Conservation (phyloP, 1,284 basidiomycete genomes). For the Moesziomyces globuligerus region DNA sequence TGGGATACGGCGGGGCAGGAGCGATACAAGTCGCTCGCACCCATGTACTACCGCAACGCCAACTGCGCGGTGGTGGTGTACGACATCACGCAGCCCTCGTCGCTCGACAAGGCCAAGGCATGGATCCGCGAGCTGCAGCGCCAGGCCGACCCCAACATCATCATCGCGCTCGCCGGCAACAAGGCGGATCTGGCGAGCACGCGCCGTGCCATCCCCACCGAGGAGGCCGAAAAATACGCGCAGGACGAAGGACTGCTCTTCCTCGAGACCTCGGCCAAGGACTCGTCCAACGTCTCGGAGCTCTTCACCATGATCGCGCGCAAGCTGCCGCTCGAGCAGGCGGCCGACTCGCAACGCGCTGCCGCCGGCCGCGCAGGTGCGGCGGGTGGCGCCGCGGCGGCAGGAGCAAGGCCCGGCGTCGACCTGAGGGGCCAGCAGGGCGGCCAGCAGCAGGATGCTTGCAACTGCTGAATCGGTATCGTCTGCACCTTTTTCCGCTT, state of each 20-base stretch:
- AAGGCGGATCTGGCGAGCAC: constrained; percentile 83
- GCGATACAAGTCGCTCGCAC: constrained; percentile 73
- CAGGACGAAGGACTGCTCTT: constrained; percentile 95
- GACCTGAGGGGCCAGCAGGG: constrained; percentile 47
- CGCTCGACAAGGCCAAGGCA: constrained; percentile 92
- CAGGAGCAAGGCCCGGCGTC: constrained; percentile 44
- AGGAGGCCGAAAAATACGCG: constrained; percentile 84
- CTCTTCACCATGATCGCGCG: constrained; percentile 69
- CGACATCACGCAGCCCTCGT: constrained; percentile 67
- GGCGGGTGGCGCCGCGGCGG: constrained; percentile 12
- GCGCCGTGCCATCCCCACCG: constrained; percentile 62
- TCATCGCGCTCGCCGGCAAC: constrained; percentile 86
- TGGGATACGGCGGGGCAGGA: constrained; percentile 89
- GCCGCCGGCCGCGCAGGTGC: constrained; percentile 37
- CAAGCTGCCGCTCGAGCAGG: constrained; percentile 62
- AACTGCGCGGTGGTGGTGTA: constrained; percentile 66
- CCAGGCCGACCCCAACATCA: constrained; percentile 93
- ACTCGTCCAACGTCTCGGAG: constrained; percentile 86
- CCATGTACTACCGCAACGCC: constrained; percentile 68
- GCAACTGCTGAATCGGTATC: constrained; percentile 43
- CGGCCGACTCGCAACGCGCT: constrained; percentile 41
- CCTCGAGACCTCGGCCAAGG: constrained; percentile 94
- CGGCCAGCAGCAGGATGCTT: constrained; percentile 48
- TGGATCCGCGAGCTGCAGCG: constrained; percentile 97
- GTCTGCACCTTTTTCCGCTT: neutral